A percentile compares a stretch with the other conserved stretches of the same genome.
Conservation (phyloP, 495 filamentous ascomycete genomes). For the Trichoderma erinaceum region DNA sequence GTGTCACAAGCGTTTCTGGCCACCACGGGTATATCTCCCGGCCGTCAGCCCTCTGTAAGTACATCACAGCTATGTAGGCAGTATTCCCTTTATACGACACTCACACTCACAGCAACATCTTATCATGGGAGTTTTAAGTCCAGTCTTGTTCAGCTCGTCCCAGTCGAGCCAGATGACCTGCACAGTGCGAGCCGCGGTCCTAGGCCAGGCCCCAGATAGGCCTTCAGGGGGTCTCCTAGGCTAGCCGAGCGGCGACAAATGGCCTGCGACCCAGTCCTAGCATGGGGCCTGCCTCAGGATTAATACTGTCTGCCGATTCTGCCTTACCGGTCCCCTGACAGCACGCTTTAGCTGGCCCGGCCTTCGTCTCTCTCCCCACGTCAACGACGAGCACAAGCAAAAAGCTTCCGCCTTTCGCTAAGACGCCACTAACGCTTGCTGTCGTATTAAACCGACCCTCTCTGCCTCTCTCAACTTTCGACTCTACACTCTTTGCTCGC, state of each 20-base stretch:
- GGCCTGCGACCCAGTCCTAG: slow-evolving; percentile 1
- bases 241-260: not conserved
- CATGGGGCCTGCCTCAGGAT: slow-evolving; percentile 5
- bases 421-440: slow-evolving; percentile 1
- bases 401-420: slow-evolving; percentile 7
- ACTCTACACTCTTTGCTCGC: not conserved
- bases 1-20: not conserved
- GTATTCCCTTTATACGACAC: not conserved
- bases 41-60: not conserved
- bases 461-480: not conserved
- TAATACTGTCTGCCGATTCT: slow-evolving; percentile 2
- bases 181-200: not conserved
- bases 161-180: not conserved
- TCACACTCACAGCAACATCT: not conserved
- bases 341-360: not conserved
- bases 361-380: slow-evolving; percentile 11
- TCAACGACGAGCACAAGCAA: slow-evolving; percentile 2
- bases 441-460: not conserved
- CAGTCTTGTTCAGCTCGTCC: not conserved
- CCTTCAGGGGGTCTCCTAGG: not conserved
- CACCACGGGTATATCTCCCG: not conserved
- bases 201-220: not conserved
- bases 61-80: not conserved
- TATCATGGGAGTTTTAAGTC: not conserved
- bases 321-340: slow-evolving; percentile 9